Percentiles rank a stretch among this genome's conserved stretches.
phyloP scores from a whole-genome alignment of 208 protist genomes.

The Endotrypanum monterogeii region DNA sequence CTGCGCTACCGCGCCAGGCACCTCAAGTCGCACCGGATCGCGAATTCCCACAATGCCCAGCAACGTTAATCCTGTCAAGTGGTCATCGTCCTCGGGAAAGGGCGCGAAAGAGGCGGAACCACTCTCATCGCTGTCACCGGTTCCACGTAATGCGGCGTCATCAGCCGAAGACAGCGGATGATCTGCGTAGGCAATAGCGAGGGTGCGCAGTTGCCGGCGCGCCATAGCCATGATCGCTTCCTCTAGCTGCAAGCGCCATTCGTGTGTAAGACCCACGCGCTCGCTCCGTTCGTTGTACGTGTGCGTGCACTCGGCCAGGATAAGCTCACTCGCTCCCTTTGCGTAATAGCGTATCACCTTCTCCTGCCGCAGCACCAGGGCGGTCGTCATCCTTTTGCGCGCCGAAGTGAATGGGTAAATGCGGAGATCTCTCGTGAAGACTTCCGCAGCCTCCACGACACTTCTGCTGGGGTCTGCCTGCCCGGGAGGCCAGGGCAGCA shows the following conservation, averaged over 20 bases:
- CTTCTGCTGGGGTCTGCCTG: constrained; percentile 21
- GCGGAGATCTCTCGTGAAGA: constrained; percentile 27
- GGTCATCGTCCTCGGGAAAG: constrained; percentile 34
- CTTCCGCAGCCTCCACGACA: constrained; percentile 19
- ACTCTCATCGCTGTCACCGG: constrained; percentile 23
- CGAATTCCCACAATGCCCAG: constrained; percentile 90
- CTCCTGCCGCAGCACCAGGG: constrained; percentile 36
- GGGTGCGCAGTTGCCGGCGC: constrained; percentile 57
- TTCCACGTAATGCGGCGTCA: background rate
- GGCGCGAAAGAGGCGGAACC: constrained; percentile 47
- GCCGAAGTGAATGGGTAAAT: constrained; percentile 81
- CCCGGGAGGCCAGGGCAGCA: constrained; percentile 45
- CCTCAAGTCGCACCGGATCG: constrained; percentile 94
- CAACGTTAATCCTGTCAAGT: constrained; percentile 39
- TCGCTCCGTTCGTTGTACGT: constrained; percentile 36
- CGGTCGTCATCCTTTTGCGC: constrained; percentile 79
- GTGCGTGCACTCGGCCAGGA: constrained; percentile 48
- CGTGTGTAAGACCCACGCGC: constrained; percentile 36
- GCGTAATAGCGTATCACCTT: constrained; percentile 65
- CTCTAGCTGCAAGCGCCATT: constrained; percentile 44
- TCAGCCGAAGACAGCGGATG: constrained; percentile 8
- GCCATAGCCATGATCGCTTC: constrained; percentile 51
- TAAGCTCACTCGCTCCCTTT: constrained; percentile 68
- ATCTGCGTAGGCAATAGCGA: constrained; percentile 75
- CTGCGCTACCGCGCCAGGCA: constrained; percentile 79